These are phyloP conservation scores for Usnea hakonensis DNA, from an alignment of 495 filamentous ascomycete species.

Conservation along the genomic window DNA sequence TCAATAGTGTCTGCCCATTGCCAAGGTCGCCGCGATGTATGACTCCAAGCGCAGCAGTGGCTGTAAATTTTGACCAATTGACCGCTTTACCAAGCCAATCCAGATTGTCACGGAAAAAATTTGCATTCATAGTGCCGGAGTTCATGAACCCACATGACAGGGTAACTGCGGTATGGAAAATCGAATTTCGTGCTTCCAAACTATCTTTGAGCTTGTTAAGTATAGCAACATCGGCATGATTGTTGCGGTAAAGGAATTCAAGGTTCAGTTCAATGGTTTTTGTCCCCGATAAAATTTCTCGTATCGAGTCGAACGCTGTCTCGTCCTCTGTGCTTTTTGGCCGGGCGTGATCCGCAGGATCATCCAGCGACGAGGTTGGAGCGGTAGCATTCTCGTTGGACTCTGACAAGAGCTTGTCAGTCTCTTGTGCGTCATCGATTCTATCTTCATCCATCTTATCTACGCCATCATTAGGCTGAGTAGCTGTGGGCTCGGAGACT, in stretches of 20 bases:
- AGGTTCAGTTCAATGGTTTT: constrained; percentile 89
- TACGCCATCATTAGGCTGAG: constrained; percentile 24
- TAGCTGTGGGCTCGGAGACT: constrained; percentile 25
- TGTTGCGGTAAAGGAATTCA: constrained; percentile 93
- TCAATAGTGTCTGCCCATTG: constrained; percentile 85
- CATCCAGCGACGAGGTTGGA: constrained; percentile 30
- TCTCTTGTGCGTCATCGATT: constrained; percentile 41
- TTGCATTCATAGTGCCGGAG: constrained; percentile 94
- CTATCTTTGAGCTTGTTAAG: constrained; percentile 95
- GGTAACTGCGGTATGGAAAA: constrained; percentile 94
- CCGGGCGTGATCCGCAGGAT: constrained; percentile 38
- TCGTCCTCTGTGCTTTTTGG: constrained; percentile 39
- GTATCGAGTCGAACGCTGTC: constrained; percentile 68
- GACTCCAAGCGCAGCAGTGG: constrained; percentile 91
- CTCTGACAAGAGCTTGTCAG: constrained; percentile 44
- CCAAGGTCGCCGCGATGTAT: constrained; percentile 92
- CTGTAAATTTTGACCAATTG: constrained; percentile 99
- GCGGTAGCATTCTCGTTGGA: constrained; percentile 26
- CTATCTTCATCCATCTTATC: constrained; percentile 42
- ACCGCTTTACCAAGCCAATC: constrained; percentile 98
- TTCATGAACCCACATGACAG: constrained; percentile 99
- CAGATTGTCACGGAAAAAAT: constrained; percentile 93
- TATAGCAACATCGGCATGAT: constrained; percentile 77
- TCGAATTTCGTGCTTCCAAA: constrained; percentile 90
- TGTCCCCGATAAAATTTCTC: constrained; percentile 78